Percentiles rank a stretch among this genome's conserved stretches.
These are phyloP conservation scores for Amphirosellinia nigrospora DNA, from an alignment of 495 filamentous ascomycete genomes.

Conservation along the genomic window DNA sequence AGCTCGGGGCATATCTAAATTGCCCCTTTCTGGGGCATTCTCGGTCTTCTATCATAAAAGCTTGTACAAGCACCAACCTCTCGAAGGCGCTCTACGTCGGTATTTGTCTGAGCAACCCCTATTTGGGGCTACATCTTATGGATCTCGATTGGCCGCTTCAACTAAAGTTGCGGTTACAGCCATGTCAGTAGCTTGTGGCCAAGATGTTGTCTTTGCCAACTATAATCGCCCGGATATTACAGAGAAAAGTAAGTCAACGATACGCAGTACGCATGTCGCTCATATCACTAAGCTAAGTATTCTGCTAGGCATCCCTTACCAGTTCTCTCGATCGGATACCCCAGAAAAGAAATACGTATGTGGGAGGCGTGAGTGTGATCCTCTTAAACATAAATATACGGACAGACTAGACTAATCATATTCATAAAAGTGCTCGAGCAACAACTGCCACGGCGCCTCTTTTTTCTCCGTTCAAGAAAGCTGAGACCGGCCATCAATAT, in stretches of 20 bases:
- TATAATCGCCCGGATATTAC: conserved; percentile 51
- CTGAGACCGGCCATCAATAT: conserved; percentile 45
- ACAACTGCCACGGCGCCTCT: conserved; percentile 56
- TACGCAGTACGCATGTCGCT: neutral
- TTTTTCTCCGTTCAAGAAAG: conserved; percentile 54
- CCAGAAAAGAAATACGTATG: conserved; percentile 50
- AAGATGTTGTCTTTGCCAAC: conserved; percentile 55
- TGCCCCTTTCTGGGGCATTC: conserved; percentile 44
- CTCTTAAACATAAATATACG: neutral
- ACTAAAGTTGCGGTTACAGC: conserved; percentile 57
- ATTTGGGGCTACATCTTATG: conserved; percentile 46
- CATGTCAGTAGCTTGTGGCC: conserved; percentile 44
- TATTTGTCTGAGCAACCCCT: conserved; percentile 40
- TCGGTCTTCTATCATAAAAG: conserved; percentile 46
- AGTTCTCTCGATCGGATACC: conserved; percentile 52
- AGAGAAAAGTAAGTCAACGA: conserved; percentile 19
- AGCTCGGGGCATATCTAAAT: conserved; percentile 41
- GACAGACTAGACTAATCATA: conserved; percentile 28
- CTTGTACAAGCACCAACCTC: conserved; percentile 49
- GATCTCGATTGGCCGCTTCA: conserved; percentile 33
- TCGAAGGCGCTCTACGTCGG: conserved; percentile 42
- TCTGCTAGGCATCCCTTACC: conserved; percentile 39
- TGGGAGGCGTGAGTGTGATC: conserved; percentile 57
- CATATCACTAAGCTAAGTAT: neutral
- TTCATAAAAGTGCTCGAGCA: conserved; percentile 44